Percentiles rank a stretch among this genome's conserved stretches.
Conservation (phyloP, 768 basidiomycete genomes). For the Suillus subluteus region DNA sequence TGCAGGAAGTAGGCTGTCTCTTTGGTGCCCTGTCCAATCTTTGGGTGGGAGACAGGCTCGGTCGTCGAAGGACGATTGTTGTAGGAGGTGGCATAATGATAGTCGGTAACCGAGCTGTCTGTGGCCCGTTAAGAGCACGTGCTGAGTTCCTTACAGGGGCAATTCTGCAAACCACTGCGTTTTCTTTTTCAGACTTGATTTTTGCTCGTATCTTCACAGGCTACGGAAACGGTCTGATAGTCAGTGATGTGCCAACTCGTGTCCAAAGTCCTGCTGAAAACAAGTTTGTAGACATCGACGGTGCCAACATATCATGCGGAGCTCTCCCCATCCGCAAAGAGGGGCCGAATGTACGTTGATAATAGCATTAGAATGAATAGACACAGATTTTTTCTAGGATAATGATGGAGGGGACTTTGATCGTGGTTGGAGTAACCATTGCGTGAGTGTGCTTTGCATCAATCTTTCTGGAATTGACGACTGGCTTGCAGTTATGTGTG, state of each 20-base stretch:
- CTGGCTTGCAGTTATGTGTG: background rate
- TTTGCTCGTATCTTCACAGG: conserved; percentile 45
- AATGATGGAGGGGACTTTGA: conserved; percentile 14
- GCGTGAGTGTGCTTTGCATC: conserved; percentile 31
- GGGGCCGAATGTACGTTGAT: conserved; percentile 37
- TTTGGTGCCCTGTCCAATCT: conserved; percentile 47
- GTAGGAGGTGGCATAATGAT: conserved; percentile 46
- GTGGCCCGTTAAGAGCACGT: background rate
- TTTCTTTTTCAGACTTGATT: conserved; percentile 43
- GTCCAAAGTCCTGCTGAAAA: background rate
- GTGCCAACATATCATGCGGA: conserved; percentile 50
- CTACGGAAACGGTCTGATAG: conserved; percentile 45
- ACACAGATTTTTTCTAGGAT: conserved; percentile 5
- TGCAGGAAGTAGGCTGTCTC: conserved; percentile 48
- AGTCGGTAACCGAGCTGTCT: conserved; percentile 25
- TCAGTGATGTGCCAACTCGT: conserved; percentile 18
- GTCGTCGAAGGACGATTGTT: conserved; percentile 42
- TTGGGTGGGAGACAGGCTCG: conserved; percentile 43
- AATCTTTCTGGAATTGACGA: background rate
- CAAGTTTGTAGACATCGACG: conserved; percentile 40
- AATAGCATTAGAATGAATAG: background rate
- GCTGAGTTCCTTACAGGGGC: conserved; percentile 20
- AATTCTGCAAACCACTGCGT: conserved; percentile 42
- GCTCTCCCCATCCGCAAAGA: conserved; percentile 44
- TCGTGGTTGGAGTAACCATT: conserved; percentile 40